These are phyloP conservation scores for Venturia pyrina DNA, from an alignment of 2,329 filamentous ascomycete genomes.

Conservation along the genomic window DNA sequence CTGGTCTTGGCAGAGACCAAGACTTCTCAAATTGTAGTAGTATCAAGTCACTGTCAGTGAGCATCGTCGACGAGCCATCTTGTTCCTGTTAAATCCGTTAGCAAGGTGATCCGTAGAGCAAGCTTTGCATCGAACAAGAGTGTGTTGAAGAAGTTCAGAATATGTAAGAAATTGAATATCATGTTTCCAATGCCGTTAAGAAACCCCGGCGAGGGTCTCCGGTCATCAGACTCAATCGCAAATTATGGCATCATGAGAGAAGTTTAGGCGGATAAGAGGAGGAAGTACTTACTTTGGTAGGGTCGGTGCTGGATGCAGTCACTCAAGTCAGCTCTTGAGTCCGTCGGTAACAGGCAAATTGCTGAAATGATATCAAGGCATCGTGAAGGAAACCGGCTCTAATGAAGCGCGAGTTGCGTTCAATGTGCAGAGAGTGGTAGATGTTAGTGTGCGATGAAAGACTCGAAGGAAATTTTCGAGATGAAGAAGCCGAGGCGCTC, in stretches of 20 bases:
- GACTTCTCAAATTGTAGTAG: no score
- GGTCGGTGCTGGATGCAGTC: not conserved
- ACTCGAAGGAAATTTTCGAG: not conserved
- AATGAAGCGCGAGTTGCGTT: not conserved
- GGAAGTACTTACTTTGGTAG: not conserved
- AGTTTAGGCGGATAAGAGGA: not conserved
- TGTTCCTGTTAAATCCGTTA: not conserved
- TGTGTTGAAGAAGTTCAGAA: conserved; percentile 54
- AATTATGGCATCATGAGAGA: conserved; percentile 50
- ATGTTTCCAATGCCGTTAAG: conserved; percentile 63
- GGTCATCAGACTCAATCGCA: conserved; percentile 85
- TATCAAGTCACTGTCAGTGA: not conserved
- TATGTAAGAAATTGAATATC: conserved; percentile 99
- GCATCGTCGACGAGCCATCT: conserved; percentile 20
- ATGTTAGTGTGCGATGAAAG: not conserved
- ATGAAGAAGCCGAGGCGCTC: not conserved
- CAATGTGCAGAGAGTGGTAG: not conserved
- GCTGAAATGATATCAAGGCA: not conserved
- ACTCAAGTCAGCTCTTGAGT: not conserved
- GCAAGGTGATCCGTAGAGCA: conserved; percentile 12
- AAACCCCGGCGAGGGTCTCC: conserved; percentile 88
- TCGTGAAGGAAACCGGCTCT: not conserved
- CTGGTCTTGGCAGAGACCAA: no score
- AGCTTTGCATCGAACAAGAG: not conserved
- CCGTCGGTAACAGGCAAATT: not conserved